Base-by-base conservation (phyloP, 2,329 filamentous ascomycete species). In the Fusarium succisae region DNA sequence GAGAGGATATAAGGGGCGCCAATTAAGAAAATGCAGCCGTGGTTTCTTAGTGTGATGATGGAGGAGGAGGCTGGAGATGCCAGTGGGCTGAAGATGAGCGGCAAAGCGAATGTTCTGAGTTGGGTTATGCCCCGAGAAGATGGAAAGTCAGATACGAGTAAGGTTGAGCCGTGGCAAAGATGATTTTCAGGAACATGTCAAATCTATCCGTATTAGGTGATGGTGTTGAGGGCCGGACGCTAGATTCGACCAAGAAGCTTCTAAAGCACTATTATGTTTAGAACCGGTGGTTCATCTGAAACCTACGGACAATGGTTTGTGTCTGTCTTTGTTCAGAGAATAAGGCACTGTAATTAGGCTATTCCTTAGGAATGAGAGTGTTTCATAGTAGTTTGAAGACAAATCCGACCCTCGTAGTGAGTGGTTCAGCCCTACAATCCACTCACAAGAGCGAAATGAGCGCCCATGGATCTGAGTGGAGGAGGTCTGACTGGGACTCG, bases 351-450 rank as follows among this genome's bases (percentile, higher is more conserved):
- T 41, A 14, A 20, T 43, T 38, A 28, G 37, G 35, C 5, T 17
- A 38, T 32, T 22, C 14, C 22, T 64, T 22, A 41, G 38, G 39
- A 50, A 53, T 64, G 43, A 14, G 45, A 14, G 63, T 56, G 58
- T 37, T 69, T 35, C 56, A 45, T 37, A 32, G 20, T 51, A 35
- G 22, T 51, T 51, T 32, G 28, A 22, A 35, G 43, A 63, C 30
- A 24, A 50, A 14, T 35, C 38, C 18, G 18, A 37, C 18, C 26
- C 41, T 28, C 38, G 28, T 47, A 43, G 26, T 55, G 22, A 66
- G 54, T 58, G 47, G 22, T 55, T 73, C 70, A 73, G 70, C 70
- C 70, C 70, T 73, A 73, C 54, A 71, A 47, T 56, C 66, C 57
- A 71, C 70, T 58, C 55, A 56, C 38, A 53, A 32, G 32, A 38